Evolutionary conservation across 2,329 filamentous ascomycete genomes (phyloP).

Genomic region (Ciborinia camelliae): DNA sequence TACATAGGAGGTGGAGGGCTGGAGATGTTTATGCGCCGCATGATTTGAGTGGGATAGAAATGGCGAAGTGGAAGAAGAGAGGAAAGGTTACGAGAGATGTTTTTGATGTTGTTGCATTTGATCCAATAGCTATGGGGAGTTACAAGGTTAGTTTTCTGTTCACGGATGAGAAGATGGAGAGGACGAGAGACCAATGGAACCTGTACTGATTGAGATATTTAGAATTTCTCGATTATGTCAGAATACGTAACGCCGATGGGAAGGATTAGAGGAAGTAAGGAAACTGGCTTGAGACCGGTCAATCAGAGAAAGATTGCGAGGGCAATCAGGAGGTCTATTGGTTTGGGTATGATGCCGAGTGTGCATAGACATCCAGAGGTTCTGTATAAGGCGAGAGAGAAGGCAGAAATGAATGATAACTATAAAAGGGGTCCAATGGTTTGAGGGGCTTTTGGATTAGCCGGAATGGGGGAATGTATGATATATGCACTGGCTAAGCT

Average conservation of each 20-base stretch:
- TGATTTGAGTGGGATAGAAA: slow-evolving; percentile 75
- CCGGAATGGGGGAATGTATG: background rate
- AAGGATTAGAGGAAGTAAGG: slow-evolving; percentile 71
- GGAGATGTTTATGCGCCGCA: slow-evolving; percentile 91
- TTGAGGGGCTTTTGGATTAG: background rate
- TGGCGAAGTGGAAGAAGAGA: slow-evolving; percentile 71
- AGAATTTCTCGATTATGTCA: slow-evolving; percentile 92
- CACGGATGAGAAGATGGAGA: no score
- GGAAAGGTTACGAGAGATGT: slow-evolving; percentile 60
- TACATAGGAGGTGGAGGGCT: slow-evolving; percentile 65
- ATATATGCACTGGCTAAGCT: background rate
- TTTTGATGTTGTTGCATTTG: slow-evolving; percentile 74
- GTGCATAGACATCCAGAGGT: slow-evolving; percentile 87
- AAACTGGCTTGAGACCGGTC: slow-evolving; percentile 77
- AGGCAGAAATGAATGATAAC: slow-evolving; percentile 3
- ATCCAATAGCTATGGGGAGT: slow-evolving; percentile 74
- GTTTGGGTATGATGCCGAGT: slow-evolving; percentile 87
- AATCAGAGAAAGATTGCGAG: slow-evolving; percentile 94
- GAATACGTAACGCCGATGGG: slow-evolving; percentile 85
- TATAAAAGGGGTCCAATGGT: background rate
- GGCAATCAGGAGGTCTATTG: slow-evolving; percentile 83
- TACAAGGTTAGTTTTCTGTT: slow-evolving; percentile 68
- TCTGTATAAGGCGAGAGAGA: slow-evolving; percentile 41
- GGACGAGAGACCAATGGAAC: background rate
- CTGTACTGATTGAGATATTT: slow-evolving; percentile 18